phyloP scores from a whole-genome alignment of 306 rosid species.

The Acacia melanoxylon region DNA sequence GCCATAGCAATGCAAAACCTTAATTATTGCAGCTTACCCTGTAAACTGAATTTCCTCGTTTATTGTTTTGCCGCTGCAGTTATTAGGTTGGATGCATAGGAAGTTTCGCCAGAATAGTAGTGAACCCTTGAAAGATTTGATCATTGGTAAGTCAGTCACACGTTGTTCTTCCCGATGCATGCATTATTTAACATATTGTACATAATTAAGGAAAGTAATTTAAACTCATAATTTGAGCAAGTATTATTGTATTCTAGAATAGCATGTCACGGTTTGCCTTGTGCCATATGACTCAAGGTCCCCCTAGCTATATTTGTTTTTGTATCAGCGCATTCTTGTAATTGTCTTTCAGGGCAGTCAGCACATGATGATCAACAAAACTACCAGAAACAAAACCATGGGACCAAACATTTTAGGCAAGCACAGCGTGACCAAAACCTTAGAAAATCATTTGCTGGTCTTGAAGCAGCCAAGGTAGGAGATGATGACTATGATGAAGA shows the following conservation, averaged over 20 bases:
- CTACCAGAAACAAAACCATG: conserved; percentile 57
- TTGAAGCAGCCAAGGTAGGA: conserved; percentile 58
- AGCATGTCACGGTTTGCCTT: neutral
- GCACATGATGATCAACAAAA: conserved; percentile 75
- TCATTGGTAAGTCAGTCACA: conserved; percentile 61
- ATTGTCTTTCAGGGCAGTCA: conserved; percentile 74
- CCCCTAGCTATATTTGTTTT: conserved; percentile 13
- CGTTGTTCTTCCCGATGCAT: neutral
- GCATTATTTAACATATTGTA: neutral
- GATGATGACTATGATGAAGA: conserved; percentile 63
- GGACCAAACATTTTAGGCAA: conserved; percentile 58
- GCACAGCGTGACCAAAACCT: conserved; percentile 53
- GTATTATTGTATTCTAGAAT: neutral
- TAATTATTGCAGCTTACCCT: neutral
- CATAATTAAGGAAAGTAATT: neutral
- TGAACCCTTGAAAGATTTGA: conserved; percentile 71
- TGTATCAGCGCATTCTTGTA: conserved; percentile 52
- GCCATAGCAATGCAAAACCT: conserved; percentile 11
- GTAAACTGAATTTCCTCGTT: conserved; percentile 32
- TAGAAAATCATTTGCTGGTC: conserved; percentile 70
- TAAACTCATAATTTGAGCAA: neutral
- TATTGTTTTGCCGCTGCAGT: conserved; percentile 44
- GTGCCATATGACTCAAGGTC: conserved; percentile 6
- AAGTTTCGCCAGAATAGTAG: conserved; percentile 79
- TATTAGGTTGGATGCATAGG: conserved; percentile 97